These are phyloP conservation scores for Aspergillus bombycis DNA, from an alignment of 2,329 filamentous ascomycete species.

Conservation along the genomic window DNA sequence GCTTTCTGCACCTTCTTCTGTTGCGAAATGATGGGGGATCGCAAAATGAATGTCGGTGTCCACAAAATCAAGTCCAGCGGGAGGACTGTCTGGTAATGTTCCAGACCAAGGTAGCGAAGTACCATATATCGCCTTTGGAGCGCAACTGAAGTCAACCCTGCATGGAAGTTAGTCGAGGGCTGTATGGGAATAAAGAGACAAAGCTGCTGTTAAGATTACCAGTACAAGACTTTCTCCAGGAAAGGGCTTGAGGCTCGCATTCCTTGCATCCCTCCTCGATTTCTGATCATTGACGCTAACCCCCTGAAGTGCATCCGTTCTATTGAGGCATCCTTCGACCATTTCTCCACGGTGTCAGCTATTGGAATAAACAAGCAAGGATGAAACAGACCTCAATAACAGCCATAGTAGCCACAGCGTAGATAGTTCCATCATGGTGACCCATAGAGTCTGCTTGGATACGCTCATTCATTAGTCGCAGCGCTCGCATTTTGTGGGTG, in stretches of 20 bases:
- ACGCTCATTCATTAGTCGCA: constrained; percentile 35
- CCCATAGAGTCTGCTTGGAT: constrained; percentile 28
- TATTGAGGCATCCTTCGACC: constrained; percentile 35
- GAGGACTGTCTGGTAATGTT: constrained; percentile 25
- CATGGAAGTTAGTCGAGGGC: constrained; percentile 6
- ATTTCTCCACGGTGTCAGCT: constrained; percentile 33
- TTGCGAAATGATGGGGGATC: constrained; percentile 14
- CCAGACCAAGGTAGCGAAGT: constrained; percentile 36
- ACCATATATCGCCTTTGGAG: constrained; percentile 32
- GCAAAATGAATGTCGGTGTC: constrained; percentile 25
- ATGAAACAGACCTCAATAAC: constrained; percentile 35
- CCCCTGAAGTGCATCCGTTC: constrained; percentile 36
- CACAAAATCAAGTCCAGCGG: constrained; percentile 28
- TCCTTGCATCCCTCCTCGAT: constrained; percentile 34
- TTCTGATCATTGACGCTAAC: constrained; percentile 31
- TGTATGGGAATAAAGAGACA: background rate
- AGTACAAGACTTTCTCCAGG: constrained; percentile 37
- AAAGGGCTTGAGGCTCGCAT: constrained; percentile 31
- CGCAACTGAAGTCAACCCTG: constrained; percentile 38
- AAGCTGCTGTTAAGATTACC: constrained; percentile 22
- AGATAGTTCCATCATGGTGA: constrained; percentile 34
- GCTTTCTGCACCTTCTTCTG: constrained; percentile 22
- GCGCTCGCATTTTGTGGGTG: constrained; percentile 37
- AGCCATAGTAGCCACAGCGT: constrained; percentile 37
- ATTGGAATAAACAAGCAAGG: background rate